Evolutionary conservation across 2,329 filamentous ascomycete genomes (phyloP), one percentile per base, ranked within the genome.

Genomic region (Cladosporium oxysporum): DNA sequence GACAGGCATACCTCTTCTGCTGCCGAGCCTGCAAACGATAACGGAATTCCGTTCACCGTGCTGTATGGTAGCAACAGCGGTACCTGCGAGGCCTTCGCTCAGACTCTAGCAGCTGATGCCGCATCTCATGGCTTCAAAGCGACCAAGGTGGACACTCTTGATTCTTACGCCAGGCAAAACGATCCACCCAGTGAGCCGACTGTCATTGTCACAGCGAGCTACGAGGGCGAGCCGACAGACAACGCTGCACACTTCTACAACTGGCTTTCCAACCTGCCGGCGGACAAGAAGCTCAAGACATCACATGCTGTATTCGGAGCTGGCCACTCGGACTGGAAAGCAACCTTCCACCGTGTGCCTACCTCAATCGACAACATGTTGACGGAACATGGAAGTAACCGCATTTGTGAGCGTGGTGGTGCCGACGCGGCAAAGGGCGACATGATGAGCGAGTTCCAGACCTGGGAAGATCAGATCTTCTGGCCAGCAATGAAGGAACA

Each of bases 1-100:
- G 58, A 50, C 31, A 28, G 23, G 14, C 44, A 65, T 33, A 60
- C 44, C 18, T 53, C 55, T 23, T 44, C 55, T 35, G 47, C 49
- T 29, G 63, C 63, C 14, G 44, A 52, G 47, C 47, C 66, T 16
- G 58, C 55, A 18, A 62, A 41, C 29, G 33, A 49, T 23, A 53
- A 49, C 37, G 71, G 68, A 26, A 83, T 83, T 69, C 80, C 82
- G 1, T 80, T 93, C 69, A 84, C 84, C n/a, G 84, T 93, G 23
- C 84, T 88, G 52, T 93, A 91, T 72, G 91, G 91, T 2, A 90
- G 88, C 21, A 91, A 92, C 73, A 88, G 87, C 1, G 90, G 90
- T 0, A 93, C 90, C 1, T 93, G 90, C 74, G 88, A 92, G 75
- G 82, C 87, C 1, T 82, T 92, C 55, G 87, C 90, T 0, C 84